These are phyloP conservation scores for Mortierella sp. DNA, from an alignment of 371 early-diverging fungal species.

Conservation along the genomic window DNA sequence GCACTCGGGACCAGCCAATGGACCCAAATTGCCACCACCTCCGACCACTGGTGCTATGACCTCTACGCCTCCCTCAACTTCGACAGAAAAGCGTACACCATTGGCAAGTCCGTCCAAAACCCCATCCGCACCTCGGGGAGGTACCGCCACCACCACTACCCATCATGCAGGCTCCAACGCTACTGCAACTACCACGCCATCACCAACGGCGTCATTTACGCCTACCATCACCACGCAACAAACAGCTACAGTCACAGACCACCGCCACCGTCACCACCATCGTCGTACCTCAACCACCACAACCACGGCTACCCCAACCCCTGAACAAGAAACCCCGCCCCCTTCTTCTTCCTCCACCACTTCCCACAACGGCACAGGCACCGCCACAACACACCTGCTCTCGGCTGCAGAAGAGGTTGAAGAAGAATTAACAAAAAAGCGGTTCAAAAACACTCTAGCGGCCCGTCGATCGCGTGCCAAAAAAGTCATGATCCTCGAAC, in stretches of 20 bases:
- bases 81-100: not conserved
- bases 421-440: conserved; percentile 4
- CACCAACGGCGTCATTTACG: not conserved
- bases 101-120: not conserved
- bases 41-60: not conserved
- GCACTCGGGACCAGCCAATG: not conserved
- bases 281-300: not conserved
- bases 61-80: not conserved
- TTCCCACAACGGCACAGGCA: not conserved
- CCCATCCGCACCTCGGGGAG: not conserved
- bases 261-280: too few relatives aligned
- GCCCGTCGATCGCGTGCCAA: conserved; percentile 14
- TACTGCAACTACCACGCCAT: not conserved
- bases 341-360: not conserved
- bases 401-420: not conserved
- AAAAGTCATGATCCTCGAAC: conserved; percentile 19
- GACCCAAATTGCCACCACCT: not conserved
- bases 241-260: too few relatives aligned
- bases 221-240: not conserved
- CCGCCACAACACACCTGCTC: not conserved
- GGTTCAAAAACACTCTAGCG: conserved; percentile 17
- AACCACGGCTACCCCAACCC: not conserved
- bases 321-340: conserved; percentile 1
- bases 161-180: too few relatives aligned
- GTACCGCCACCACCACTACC: not conserved